Percentiles rank a stretch among this genome's conserved stretches.
Evolutionary conservation across 2,329 filamentous ascomycete genomes (phyloP).

Genomic region (Dothideomycetidae sp.): DNA sequence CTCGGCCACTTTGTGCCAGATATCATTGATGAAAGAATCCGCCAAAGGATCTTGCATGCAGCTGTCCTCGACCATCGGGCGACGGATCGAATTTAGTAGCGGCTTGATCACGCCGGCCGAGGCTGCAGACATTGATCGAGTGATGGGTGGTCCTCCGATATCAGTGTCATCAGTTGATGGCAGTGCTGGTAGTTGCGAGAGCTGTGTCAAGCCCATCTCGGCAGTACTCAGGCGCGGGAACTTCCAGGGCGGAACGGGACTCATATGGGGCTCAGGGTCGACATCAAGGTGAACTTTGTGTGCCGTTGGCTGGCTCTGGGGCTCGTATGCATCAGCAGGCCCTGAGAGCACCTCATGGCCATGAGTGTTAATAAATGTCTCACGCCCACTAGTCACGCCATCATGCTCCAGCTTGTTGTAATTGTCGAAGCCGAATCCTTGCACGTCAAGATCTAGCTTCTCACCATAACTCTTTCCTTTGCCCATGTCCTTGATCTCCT

Average conservation of each 20-base stretch:
- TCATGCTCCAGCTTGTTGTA: conserved; percentile 38
- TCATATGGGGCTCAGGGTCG: conserved; percentile 10
- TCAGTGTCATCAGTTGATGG: conserved; percentile 65
- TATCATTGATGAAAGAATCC: conserved; percentile 68
- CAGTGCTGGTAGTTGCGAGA: conserved; percentile 56
- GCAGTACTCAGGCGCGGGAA: conserved; percentile 47
- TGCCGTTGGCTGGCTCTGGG: background rate
- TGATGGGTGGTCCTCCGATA: conserved; percentile 59
- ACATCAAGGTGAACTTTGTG: background rate
- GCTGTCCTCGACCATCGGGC: conserved; percentile 65
- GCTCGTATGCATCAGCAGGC: conserved; percentile 6
- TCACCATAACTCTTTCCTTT: conserved; percentile 3
- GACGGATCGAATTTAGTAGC: conserved; percentile 51
- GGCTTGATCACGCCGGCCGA: conserved; percentile 33
- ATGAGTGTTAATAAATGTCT: conserved; percentile 44
- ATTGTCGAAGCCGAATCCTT: conserved; percentile 62
- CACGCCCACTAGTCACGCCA: conserved; percentile 19
- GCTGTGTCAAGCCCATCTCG: conserved; percentile 52
- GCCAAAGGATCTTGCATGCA: conserved; percentile 89
- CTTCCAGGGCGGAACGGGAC: conserved; percentile 42
- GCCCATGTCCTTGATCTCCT: background rate
- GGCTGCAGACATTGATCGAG: conserved; percentile 40
- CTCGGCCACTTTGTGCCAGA: conserved; percentile 73
- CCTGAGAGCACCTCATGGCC: conserved; percentile 49
- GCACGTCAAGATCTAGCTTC: conserved; percentile 58